phyloP scores from a whole-genome alignment of 2,329 filamentous ascomycete species.

The Botrytis porri region DNA sequence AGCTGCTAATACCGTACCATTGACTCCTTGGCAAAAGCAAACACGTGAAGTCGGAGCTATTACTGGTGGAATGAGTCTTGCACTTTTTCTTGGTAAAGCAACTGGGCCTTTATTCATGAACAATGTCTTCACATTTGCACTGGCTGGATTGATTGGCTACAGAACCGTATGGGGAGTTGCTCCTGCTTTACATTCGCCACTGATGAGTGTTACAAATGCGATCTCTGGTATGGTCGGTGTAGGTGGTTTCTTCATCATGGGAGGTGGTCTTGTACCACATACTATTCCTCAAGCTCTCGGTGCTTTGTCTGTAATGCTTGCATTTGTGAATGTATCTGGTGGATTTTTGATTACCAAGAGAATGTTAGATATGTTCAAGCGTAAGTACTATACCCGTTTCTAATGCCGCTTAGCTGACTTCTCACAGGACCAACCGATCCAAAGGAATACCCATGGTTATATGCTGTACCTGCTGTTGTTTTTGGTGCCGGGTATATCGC shows the following conservation, averaged over 20 bases:
- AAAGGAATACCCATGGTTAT: constrained; percentile 84
- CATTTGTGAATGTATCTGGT: constrained; percentile 84
- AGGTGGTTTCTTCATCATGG: constrained; percentile 84
- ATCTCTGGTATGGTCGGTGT: constrained; percentile 81
- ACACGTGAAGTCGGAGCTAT: constrained; percentile 71
- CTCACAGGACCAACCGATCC: constrained; percentile 70
- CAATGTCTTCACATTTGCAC: constrained; percentile 79
- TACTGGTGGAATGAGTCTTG: constrained; percentile 73
- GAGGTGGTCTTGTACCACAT: constrained; percentile 72
- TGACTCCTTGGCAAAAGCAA: constrained; percentile 81
- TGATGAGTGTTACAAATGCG: constrained; percentile 93
- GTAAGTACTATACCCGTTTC: constrained; percentile 41
- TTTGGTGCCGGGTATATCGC: constrained; percentile 81
- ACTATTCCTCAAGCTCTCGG: constrained; percentile 78
- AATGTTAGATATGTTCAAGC: constrained; percentile 90
- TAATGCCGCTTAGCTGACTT: neutral
- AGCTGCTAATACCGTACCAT: constrained; percentile 51
- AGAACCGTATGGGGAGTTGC: constrained; percentile 83
- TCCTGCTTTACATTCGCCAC: constrained; percentile 78
- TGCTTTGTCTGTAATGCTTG: constrained; percentile 74
- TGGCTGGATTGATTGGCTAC: constrained; percentile 84
- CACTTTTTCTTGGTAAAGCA: constrained; percentile 73
- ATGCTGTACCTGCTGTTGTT: constrained; percentile 70
- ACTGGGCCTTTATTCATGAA: constrained; percentile 84
- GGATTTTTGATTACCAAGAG: constrained; percentile 90